These are phyloP conservation scores for Medicago truncatula DNA, from an alignment of 306 rosid species.

Conservation along the genomic window DNA sequence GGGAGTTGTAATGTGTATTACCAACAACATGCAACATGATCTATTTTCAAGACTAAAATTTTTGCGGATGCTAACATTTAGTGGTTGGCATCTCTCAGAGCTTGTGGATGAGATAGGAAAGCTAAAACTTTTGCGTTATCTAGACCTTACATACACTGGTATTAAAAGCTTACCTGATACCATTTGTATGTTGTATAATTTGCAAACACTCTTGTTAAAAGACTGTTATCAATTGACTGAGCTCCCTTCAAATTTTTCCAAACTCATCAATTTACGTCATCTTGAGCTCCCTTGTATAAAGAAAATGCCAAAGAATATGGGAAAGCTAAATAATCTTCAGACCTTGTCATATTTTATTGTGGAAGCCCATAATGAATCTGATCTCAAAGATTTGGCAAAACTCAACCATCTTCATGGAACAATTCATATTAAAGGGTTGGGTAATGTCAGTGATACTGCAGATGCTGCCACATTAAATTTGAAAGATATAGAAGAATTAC, in stretches of 20 bases:
- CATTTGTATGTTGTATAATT: slow-evolving; percentile 33
- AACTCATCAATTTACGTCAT: slow-evolving; percentile 9
- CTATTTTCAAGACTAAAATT: not conserved
- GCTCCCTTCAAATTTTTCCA: slow-evolving; percentile 25
- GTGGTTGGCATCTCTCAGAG: fast-evolving
- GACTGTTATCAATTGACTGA: not conserved
- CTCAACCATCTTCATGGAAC: slow-evolving; percentile 27
- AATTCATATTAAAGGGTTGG: not conserved
- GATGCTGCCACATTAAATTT: not conserved
- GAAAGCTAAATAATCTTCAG: slow-evolving; percentile 22
- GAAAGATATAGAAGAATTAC: slow-evolving; percentile 33
- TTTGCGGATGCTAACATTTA: slow-evolving; percentile 26
- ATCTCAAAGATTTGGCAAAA: slow-evolving; percentile 10
- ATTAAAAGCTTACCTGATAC: slow-evolving; percentile 35
- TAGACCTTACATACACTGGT: not conserved
- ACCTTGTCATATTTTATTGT: not conserved
- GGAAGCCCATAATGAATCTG: not conserved
- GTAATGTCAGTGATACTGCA: not conserved
- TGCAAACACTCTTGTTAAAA: slow-evolving; percentile 26
- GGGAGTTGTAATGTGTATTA: no score
- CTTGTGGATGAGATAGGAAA: slow-evolving; percentile 16
- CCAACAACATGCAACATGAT: not conserved
- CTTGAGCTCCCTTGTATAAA: no score
- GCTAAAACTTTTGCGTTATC: slow-evolving; percentile 40
- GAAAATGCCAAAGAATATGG: slow-evolving; percentile 37